Evolutionary conservation across 2,329 filamentous ascomycete genomes (phyloP).

Genomic region (Tolypocladium nubicola): DNA sequence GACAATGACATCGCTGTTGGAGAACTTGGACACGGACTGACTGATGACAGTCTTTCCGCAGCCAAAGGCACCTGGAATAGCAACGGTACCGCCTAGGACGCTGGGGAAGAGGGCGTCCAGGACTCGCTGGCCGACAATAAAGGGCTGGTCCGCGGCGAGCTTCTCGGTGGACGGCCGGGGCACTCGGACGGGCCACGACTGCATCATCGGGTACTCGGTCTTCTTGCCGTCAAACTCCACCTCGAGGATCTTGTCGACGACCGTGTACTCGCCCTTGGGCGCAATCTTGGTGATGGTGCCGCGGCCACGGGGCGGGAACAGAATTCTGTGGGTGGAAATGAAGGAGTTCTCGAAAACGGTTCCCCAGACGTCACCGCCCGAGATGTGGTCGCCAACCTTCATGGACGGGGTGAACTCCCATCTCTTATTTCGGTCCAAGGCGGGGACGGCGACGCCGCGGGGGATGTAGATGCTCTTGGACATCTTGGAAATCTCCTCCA

Average conservation of each 20-base stretch:
- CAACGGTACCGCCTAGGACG: constrained; percentile 94
- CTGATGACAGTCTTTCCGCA: constrained; percentile 99
- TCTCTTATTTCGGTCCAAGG: constrained; percentile 82
- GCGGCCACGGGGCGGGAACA: constrained; percentile 79
- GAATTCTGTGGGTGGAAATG: constrained; percentile 83
- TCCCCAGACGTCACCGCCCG: constrained; percentile 93
- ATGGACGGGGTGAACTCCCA: constrained; percentile 89
- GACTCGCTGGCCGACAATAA: constrained; percentile 94
- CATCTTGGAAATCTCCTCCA: constrained; percentile 68
- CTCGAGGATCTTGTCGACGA: constrained; percentile 87
- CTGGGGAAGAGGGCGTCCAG: constrained; percentile 92
- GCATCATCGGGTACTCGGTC: constrained; percentile 95
- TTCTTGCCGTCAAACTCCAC: constrained; percentile 96
- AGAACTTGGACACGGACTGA: constrained; percentile 98
- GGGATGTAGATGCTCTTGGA: constrained; percentile 95
- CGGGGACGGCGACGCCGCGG: constrained; percentile 78
- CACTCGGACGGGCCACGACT: constrained; percentile 95
- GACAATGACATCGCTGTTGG: constrained; percentile 97
- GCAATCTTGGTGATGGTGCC: constrained; percentile 90
- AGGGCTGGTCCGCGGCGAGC: constrained; percentile 77
- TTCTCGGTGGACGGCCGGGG: constrained; percentile 89
- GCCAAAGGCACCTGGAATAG: constrained; percentile 95
- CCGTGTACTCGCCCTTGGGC: constrained; percentile 83
- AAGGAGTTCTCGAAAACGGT: constrained; percentile 94
- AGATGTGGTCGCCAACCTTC: constrained; percentile 96